These are phyloP conservation scores for Taiwanofungus camphoratus DNA, from an alignment of 1,284 basidiomycete species.

Conservation along the genomic window DNA sequence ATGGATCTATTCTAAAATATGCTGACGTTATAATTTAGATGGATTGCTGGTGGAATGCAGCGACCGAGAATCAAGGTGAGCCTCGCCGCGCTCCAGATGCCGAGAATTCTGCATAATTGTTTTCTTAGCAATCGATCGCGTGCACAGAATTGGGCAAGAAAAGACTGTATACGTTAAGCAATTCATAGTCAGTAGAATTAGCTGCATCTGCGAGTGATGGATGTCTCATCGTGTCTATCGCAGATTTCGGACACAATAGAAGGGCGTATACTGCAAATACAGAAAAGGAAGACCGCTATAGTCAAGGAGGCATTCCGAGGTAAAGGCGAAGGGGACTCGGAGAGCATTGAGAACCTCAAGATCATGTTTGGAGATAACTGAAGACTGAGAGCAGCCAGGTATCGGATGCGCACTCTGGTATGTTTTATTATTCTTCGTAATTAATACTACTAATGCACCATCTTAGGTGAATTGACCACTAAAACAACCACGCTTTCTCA, in stretches of 20 bases:
- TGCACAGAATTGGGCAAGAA: constrained; percentile 82
- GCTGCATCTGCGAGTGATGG: neutral
- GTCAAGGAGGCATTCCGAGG: constrained; percentile 75
- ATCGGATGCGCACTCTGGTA: too few relatives aligned
- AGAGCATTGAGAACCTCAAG: constrained; percentile 72
- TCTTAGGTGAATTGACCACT: too few relatives aligned
- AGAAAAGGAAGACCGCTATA: constrained; percentile 83
- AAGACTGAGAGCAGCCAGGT: too few relatives aligned
- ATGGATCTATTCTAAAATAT: neutral
- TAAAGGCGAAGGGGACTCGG: constrained; percentile 42
- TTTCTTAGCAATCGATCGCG: constrained; percentile 65
- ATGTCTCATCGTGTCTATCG: too few relatives aligned
- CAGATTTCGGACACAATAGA: constrained; percentile 74
- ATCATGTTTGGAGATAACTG: constrained; percentile 59
- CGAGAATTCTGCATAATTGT: neutral
- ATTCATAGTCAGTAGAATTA: constrained; percentile 68
- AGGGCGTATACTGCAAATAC: constrained; percentile 81
- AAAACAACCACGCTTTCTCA: too few relatives aligned
- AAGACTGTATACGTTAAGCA: constrained; percentile 86
- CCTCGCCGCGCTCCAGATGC: neutral
- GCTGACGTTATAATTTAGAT: constrained; percentile 44
- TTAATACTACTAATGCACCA: too few relatives aligned
- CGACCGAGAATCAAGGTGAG: constrained; percentile 84
- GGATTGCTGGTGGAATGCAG: constrained; percentile 96
- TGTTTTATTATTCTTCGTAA: neutral